These are phyloP conservation scores for Monosporozyma unispora DNA, from an alignment of 805 yeast species.

Conservation along the genomic window DNA sequence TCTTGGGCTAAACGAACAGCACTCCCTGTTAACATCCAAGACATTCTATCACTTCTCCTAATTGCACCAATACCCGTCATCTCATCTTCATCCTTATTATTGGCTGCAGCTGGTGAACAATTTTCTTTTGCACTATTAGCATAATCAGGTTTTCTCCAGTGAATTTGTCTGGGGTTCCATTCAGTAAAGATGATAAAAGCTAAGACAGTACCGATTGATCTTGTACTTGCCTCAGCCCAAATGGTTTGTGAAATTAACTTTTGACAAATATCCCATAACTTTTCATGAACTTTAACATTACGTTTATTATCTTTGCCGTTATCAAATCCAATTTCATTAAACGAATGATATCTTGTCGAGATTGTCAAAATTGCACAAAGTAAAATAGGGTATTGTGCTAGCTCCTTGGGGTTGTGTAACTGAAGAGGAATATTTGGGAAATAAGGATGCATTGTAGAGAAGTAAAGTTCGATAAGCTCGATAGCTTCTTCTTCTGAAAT, in stretches of 20 bases:
- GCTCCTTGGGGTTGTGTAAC: conserved; percentile 51
- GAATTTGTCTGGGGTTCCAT: conserved; percentile 94
- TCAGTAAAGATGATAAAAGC: conserved; percentile 82
- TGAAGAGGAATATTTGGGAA: conserved; percentile 80
- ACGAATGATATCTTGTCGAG: conserved; percentile 64
- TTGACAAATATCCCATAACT: conserved; percentile 80
- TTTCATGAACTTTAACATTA: conserved; percentile 62
- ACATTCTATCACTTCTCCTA: conserved; percentile 80
- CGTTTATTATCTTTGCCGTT: conserved; percentile 30
- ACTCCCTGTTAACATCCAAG: conserved; percentile 88
- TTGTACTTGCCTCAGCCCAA: conserved; percentile 88
- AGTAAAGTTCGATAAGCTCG: conserved; percentile 50
- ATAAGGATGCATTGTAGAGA: conserved; percentile 76
- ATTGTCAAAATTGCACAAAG: conserved; percentile 75
- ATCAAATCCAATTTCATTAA: conserved; percentile 33
- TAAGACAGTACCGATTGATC: conserved; percentile 78
- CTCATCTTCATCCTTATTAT: conserved; percentile 36
- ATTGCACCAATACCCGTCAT: conserved; percentile 75
- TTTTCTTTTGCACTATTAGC: conserved; percentile 45
- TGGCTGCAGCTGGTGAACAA: conserved; percentile 6
- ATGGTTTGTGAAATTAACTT: conserved; percentile 72
- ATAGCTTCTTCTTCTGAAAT: conserved; percentile 57
- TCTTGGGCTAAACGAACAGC: conserved; percentile 83
- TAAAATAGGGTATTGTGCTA: conserved; percentile 74
- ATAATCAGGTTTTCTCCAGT: conserved; percentile 79